Evolutionary conservation across 805 yeast genomes (phyloP), one percentile per base, ranked within the genome.

Genomic region (Candida methanosorbosa): DNA sequence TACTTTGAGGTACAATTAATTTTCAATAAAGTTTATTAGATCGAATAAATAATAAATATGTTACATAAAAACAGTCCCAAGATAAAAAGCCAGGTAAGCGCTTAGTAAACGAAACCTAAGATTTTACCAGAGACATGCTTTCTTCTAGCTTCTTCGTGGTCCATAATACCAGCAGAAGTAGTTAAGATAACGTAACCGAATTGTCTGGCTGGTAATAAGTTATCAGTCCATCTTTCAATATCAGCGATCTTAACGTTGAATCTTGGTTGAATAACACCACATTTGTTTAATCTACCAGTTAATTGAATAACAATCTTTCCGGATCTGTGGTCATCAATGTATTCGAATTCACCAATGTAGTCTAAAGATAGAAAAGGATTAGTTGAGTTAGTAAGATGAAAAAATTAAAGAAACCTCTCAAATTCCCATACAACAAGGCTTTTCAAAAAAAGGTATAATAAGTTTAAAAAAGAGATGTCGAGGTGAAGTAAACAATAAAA

Each of bases 61-160:
- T n/a, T n/a, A n/a, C n/a, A n/a, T n/a, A n/a, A n/a, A n/a, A n/a
- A n/a, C n/a, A n/a, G n/a, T n/a, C n/a, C n/a, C n/a, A n/a, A n/a
- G n/a, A n/a, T n/a, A n/a, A n/a, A n/a, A n/a, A n/a, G n/a, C n/a
- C n/a, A n/a, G n/a, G n/a, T n/a, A n/a, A n/a, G n/a, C n/a, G n/a
- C n/a, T 61, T 83, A 88, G 81, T 88, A 88, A 53, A 90, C 96
- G 75, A 86, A 90, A 64, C 98, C 98, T 64, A 90, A 81, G 70
- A 90, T 83, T 78, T 90, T 90, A 70, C 98, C 98, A 54, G 97
- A 87, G 58, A 90, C 97, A 75, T 90, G 97, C 83, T 90, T 92
- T 81, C 97, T 84, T 80, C 95, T 86, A 58, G 98, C 98, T 77
- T 90, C 97, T 78, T 90, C 97, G 78, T 90, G 98, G 79, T 92